A percentile compares a stretch with the other conserved stretches of the same genome.
phyloP scores from a whole-genome alignment of 192 early-diverging fungal genomes.

The Mortierella hygrophila region DNA sequence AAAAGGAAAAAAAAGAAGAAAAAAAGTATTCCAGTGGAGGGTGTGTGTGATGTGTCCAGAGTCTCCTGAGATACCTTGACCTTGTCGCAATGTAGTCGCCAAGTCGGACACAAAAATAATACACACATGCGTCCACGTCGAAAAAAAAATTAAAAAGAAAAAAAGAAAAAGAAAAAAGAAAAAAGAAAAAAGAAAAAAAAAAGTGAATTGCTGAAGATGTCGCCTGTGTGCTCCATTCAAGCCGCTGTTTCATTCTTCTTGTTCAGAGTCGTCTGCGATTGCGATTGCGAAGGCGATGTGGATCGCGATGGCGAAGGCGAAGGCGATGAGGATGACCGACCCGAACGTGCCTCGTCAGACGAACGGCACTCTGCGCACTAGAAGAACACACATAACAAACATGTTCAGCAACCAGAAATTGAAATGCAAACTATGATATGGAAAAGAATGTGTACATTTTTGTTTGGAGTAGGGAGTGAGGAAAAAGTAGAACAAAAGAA shows the following conservation, averaged over 20 bases:
- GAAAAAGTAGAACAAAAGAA: neutral
- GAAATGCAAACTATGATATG: constrained; percentile 2
- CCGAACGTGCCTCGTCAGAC: constrained; percentile 31
- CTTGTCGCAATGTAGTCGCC: neutral
- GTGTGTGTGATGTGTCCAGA: neutral
- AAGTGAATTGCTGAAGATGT: constrained; percentile 17
- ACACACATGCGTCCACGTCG: neutral
- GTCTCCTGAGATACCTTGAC: neutral
- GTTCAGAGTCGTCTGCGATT: constrained; percentile 26
- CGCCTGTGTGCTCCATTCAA: constrained; percentile 35
- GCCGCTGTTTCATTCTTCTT: neutral
- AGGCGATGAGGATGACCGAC: constrained; percentile 3
- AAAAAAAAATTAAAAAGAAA: constrained; percentile 11
- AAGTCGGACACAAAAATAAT: neutral
- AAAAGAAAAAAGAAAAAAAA: neutral
- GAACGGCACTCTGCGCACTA: constrained; percentile 51
- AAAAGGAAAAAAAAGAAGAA: neutral
- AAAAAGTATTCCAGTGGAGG: neutral
- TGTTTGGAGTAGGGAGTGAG: neutral
- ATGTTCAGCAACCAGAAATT: constrained; percentile 46
- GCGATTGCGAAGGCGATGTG: constrained; percentile 3
- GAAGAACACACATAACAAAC: constrained; percentile 49
- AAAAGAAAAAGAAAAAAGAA: constrained; percentile 15
- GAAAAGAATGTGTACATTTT: neutral
- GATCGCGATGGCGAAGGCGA: constrained; percentile 12